These are phyloP conservation scores for Xylaria acuta DNA, from an alignment of 495 filamentous ascomycete genomes.

Conservation along the genomic window DNA sequence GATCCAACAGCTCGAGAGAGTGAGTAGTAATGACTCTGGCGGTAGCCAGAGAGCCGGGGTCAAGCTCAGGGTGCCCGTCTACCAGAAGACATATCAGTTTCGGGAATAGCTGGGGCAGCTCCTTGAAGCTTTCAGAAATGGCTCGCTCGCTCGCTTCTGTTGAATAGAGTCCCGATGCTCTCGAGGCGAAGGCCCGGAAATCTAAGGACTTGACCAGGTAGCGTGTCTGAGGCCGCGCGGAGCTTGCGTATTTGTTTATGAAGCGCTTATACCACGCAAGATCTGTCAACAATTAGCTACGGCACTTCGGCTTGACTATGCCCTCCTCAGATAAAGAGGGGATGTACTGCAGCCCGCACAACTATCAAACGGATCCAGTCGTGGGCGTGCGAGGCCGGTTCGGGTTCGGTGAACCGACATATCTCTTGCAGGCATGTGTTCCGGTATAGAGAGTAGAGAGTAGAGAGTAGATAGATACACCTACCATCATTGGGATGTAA, in stretches of 20 bases:
- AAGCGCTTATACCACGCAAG: constrained; percentile 49
- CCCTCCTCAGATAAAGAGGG: not conserved
- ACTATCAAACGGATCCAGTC: no score
- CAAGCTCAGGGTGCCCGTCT: constrained; percentile 45
- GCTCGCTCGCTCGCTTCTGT: constrained; percentile 41
- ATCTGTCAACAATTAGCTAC: constrained; percentile 36
- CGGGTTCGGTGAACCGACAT: no score
- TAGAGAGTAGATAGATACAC: constrained; percentile 17
- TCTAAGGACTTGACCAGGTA: constrained; percentile 46
- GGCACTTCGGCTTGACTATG: not conserved
- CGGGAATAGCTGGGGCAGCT: constrained; percentile 41
- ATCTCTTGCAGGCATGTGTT: not conserved
- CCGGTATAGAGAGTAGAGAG: not conserved
- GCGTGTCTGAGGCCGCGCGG: constrained; percentile 37
- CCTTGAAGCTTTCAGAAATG: constrained; percentile 41
- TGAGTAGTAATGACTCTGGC: constrained; percentile 14
- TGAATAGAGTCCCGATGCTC: constrained; percentile 39
- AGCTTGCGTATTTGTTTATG: constrained; percentile 37
- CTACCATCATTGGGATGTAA: constrained; percentile 47
- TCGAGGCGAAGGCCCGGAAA: constrained; percentile 42
- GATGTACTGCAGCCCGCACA: no score
- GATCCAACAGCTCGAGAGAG: constrained; percentile 43
- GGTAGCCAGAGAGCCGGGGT: constrained; percentile 35
- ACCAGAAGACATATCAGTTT: constrained; percentile 47
- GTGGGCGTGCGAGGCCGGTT: no score